Evolutionary conservation across 768 basidiomycete genomes (phyloP).

Genomic region (Podaxis sp.): DNA sequence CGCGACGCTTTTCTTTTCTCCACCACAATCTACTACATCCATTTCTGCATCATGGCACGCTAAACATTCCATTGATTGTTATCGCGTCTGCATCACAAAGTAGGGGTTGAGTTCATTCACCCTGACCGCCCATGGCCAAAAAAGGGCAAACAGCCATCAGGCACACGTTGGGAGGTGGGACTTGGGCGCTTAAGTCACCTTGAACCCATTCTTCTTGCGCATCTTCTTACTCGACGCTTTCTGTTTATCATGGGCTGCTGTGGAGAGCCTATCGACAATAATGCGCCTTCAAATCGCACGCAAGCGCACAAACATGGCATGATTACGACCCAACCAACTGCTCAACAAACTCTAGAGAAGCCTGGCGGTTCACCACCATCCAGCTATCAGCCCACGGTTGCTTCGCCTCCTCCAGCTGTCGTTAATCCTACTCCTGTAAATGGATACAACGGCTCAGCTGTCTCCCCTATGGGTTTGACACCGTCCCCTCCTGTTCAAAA

Average conservation of each 20-base stretch:
- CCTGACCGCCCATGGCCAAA: constrained; percentile 12
- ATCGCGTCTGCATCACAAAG: not conserved
- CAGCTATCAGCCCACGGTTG: constrained; percentile 36
- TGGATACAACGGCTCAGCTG: constrained; percentile 24
- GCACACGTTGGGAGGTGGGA: constrained; percentile 16
- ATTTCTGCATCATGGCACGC: not conserved
- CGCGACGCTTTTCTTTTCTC: not conserved
- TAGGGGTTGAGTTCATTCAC: not conserved
- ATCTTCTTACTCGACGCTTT: constrained; percentile 9
- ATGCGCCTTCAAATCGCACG: constrained; percentile 28
- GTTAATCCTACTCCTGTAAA: constrained; percentile 27
- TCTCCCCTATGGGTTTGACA: constrained; percentile 33
- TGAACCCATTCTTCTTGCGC: constrained; percentile 11
- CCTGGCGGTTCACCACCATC: constrained; percentile 21
- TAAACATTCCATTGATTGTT: not conserved
- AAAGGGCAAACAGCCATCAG: constrained; percentile 28
- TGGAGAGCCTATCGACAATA: constrained; percentile 42
- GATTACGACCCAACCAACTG: constrained; percentile 52
- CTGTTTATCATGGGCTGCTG: constrained; percentile 64
- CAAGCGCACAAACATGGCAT: constrained; percentile 26
- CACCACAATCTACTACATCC: not conserved
- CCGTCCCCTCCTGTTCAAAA: constrained; percentile 39
- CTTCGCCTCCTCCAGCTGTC: constrained; percentile 46
- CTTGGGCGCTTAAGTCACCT: not conserved
- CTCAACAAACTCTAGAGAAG: constrained; percentile 42